phyloP scores from a whole-genome alignment of 768 basidiomycete genomes.

The Trametes coccinea region DNA sequence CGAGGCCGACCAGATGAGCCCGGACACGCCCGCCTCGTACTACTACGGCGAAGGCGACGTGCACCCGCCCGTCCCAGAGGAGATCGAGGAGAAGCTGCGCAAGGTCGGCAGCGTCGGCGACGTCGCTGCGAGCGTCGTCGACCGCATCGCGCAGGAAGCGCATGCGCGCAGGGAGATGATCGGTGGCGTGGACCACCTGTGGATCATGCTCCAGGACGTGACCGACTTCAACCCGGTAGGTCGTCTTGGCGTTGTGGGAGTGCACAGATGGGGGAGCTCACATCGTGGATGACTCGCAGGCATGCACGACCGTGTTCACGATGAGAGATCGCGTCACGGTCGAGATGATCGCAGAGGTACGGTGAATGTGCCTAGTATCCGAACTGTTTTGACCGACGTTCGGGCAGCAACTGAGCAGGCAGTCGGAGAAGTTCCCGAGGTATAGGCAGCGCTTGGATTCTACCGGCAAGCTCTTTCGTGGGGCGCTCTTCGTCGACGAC shows the following conservation, averaged over 20 bases:
- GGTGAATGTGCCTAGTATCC: neutral
- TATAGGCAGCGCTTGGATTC: conserved; percentile 23
- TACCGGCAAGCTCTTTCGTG: conserved; percentile 23
- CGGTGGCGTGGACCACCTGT: conserved; percentile 29
- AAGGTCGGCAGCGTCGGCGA: conserved; percentile 1
- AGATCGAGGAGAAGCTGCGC: conserved; percentile 20
- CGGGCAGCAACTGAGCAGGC: conserved; percentile 6
- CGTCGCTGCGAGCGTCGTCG: conserved; percentile 2
- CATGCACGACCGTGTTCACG: conserved; percentile 11
- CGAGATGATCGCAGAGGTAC: conserved; percentile 8
- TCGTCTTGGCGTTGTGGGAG: neutral
- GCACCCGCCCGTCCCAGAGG: conserved; percentile 8
- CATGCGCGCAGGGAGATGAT: conserved; percentile 24
- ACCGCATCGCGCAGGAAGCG: conserved; percentile 19
- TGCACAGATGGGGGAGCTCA: too few species aligned
- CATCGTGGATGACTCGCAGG: neutral
- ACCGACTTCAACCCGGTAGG: conserved; percentile 29
- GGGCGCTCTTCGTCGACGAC: conserved; percentile 27
- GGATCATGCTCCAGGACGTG: conserved; percentile 23
- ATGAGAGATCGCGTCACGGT: conserved; percentile 9
- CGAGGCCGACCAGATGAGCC: conserved; percentile 4
- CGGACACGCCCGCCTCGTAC: conserved; percentile 19
- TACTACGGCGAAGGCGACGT: conserved; percentile 18
- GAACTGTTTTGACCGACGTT: neutral
- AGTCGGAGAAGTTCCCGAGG: conserved; percentile 24